phyloP scores from a whole-genome alignment of 1,284 basidiomycete genomes.

The Polyporus tsugae region DNA sequence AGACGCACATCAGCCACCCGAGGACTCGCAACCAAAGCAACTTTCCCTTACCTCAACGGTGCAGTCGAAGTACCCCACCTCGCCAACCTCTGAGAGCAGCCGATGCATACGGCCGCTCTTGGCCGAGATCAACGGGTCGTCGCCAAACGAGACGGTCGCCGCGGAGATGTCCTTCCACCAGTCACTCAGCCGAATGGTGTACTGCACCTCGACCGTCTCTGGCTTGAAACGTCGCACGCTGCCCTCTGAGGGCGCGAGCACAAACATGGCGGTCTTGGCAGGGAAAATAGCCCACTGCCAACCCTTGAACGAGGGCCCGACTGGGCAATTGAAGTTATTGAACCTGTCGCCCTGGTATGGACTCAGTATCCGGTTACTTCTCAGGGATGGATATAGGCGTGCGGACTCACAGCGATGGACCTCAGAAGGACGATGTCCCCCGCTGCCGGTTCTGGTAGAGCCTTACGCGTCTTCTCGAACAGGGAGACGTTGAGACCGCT shows the following conservation, averaged over 20 bases:
- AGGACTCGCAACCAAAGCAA: background rate
- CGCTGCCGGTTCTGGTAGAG: conserved; percentile 54
- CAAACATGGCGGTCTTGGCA: conserved; percentile 29
- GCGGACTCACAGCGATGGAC: conserved; percentile 28
- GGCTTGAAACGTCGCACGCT: conserved; percentile 28
- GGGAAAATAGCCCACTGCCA: conserved; percentile 44
- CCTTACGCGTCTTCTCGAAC: conserved; percentile 58
- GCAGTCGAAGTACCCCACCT: conserved; percentile 67
- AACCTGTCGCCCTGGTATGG: conserved; percentile 40
- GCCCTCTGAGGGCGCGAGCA: conserved; percentile 14
- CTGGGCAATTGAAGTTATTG: conserved; percentile 44
- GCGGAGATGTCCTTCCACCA: conserved; percentile 52
- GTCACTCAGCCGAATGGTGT: conserved; percentile 50
- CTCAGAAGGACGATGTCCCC: conserved; percentile 57
- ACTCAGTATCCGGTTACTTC: background rate
- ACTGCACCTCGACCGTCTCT: conserved; percentile 43
- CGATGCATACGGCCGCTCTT: conserved; percentile 45
- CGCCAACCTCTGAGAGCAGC: conserved; percentile 52
- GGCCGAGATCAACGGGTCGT: background rate
- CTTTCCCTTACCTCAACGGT: conserved; percentile 63
- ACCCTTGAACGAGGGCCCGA: conserved; percentile 36
- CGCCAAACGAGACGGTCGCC: conserved; percentile 12
- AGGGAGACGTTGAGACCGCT: conserved; percentile 53
- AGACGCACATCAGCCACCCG: background rate
- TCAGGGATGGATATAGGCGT: too few species aligned